Conservation (phyloP, 108 stramenopile genomes). For the Schizochytrium sp. region DNA sequence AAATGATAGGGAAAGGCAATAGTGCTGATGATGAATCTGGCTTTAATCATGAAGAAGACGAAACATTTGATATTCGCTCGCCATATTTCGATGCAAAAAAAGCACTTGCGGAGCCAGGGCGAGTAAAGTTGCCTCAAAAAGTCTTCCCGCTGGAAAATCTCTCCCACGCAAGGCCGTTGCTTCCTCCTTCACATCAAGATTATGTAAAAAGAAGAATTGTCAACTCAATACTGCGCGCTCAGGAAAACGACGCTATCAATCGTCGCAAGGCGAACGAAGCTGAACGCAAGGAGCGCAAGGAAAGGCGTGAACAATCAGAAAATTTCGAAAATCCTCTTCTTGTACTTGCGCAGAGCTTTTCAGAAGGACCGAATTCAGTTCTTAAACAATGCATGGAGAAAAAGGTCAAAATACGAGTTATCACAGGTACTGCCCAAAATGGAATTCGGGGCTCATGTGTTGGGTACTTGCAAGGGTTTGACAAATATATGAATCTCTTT, state of each 20-base stretch:
- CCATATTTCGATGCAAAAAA: neutral
- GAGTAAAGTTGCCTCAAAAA: conserved; percentile 8
- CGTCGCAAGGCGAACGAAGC: neutral
- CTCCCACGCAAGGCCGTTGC: neutral
- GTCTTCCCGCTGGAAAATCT: conserved; percentile 29
- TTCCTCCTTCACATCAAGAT: neutral
- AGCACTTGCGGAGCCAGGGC: neutral
- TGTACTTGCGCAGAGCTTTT: neutral
- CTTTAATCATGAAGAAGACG: neutral
- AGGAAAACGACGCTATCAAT: neutral
- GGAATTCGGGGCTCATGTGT: conserved; percentile 35
- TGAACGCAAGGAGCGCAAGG: neutral
- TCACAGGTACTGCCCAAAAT: neutral
- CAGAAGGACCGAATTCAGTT: neutral
- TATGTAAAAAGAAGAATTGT: neutral
- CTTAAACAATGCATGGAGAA: neutral
- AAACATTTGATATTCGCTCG: conserved; percentile 9
- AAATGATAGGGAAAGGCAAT: neutral
- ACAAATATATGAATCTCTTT: conserved; percentile 39
- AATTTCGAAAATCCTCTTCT: neutral
- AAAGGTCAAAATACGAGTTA: neutral
- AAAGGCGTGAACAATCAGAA: neutral
- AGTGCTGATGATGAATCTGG: neutral
- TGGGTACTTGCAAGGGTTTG: conserved; percentile 6
- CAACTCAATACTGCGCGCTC: neutral